A percentile compares a stretch with the other conserved stretches of the same genome.
Conservation (phyloP, 2,329 filamentous ascomycete species). For the Neurospora sp. region DNA sequence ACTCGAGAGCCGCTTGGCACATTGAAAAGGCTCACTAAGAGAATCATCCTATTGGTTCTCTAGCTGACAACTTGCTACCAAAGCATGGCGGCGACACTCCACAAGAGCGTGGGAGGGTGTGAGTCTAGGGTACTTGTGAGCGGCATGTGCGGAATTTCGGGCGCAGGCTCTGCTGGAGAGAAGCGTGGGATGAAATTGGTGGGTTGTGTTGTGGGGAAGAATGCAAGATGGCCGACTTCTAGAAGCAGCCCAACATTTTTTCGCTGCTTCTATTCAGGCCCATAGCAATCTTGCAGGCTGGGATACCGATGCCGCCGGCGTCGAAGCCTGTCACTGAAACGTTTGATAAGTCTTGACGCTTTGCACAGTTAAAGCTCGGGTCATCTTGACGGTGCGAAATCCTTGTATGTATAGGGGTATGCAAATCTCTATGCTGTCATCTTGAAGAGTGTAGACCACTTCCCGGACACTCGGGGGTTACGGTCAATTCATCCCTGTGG, state of each 20-base stretch:
- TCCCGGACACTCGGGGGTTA: background rate
- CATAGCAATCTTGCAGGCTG: background rate
- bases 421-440: background rate
- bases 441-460: background rate
- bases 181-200: slow-evolving; percentile 16
- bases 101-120: slow-evolving; percentile 12
- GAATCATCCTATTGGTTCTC: slow-evolving; percentile 16
- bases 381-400: background rate
- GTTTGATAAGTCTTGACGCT: background rate
- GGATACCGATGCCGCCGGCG: background rate
- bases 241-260: background rate
- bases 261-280: background rate
- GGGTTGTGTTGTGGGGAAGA: slow-evolving; percentile 10
- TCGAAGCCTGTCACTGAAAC: background rate
- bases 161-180: slow-evolving; percentile 10
- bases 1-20: slow-evolving; percentile 8
- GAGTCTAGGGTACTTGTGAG: slow-evolving; percentile 7
- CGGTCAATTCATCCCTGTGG: background rate
- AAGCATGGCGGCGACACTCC: slow-evolving; percentile 15
- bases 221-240: background rate
- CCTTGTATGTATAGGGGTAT: background rate
- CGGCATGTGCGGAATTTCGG: slow-evolving; percentile 12
- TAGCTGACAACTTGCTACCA: slow-evolving; percentile 3
- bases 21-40: slow-evolving; percentile 12
- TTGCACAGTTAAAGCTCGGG: background rate